A percentile compares a stretch with the other conserved stretches of the same genome.
Evolutionary conservation across 2,329 filamentous ascomycete genomes (phyloP).

Genomic region (Pseudogymnoascus sp.): DNA sequence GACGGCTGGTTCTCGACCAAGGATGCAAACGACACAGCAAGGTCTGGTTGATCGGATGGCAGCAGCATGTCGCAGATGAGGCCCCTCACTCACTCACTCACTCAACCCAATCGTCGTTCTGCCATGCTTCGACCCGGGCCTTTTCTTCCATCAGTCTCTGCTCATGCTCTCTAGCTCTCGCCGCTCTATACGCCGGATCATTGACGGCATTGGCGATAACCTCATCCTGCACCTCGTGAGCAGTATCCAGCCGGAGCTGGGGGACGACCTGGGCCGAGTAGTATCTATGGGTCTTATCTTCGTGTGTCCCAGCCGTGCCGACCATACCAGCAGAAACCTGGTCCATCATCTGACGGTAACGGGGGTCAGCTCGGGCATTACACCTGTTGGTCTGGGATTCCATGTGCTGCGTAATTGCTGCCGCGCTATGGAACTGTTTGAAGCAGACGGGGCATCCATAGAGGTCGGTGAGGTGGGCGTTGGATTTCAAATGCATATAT

Average conservation of each 20-base stretch:
- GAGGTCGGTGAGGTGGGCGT: not conserved
- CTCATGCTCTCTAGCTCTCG: not conserved
- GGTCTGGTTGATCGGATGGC: not conserved
- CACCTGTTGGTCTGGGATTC: not conserved
- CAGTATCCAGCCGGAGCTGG: not conserved
- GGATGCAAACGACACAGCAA: not conserved
- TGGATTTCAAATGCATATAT: not conserved
- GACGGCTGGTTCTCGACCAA: not conserved
- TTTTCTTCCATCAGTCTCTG: not conserved
- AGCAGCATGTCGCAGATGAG: not conserved
- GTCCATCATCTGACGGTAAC: not conserved
- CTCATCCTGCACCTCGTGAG: not conserved
- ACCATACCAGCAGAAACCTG: not conserved
- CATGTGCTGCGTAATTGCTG: not conserved
- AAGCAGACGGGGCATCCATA: not conserved
- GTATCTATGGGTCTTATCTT: not conserved
- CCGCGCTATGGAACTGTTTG: not conserved
- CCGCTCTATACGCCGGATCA: not conserved
- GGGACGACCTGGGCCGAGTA: not conserved
- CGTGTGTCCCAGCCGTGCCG: not conserved
- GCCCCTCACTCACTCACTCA: not conserved
- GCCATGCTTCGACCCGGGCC: not conserved
- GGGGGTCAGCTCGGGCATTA: not conserved
- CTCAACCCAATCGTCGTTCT: not conserved
- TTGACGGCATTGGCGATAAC: not conserved